Evolutionary conservation across 192 early-diverging fungal species (phyloP).

Genomic region (Coemansia sp.): DNA sequence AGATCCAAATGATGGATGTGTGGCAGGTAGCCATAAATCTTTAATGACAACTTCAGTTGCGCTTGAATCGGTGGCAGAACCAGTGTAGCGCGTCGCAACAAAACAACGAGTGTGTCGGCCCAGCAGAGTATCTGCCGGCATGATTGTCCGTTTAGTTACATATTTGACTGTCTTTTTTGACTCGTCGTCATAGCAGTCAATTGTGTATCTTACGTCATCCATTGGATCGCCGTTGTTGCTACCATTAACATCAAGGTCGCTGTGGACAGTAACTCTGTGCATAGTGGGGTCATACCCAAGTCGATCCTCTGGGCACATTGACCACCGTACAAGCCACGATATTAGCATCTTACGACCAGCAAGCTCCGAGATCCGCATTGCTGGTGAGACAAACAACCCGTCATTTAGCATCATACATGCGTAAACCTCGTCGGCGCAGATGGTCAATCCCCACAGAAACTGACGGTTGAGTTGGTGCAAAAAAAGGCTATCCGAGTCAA

Average conservation of each 20-base stretch:
- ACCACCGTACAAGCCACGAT: background rate
- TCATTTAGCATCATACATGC: background rate
- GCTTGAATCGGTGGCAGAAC: too few species aligned
- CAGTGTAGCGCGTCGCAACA: background rate
- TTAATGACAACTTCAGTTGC: conserved; percentile 1
- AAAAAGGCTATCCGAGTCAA: too few species aligned
- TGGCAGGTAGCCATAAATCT: conserved; percentile 9
- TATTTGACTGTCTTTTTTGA: background rate
- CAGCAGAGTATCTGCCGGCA: background rate
- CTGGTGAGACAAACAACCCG: background rate
- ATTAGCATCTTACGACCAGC: background rate
- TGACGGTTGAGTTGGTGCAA: background rate
- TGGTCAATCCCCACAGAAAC: background rate
- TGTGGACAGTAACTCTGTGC: background rate
- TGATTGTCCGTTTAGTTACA: background rate
- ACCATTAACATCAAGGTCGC: background rate
- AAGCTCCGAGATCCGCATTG: background rate
- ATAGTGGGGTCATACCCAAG: background rate
- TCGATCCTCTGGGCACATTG: background rate
- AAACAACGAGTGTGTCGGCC: background rate
- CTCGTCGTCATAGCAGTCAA: background rate
- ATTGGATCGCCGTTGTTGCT: too few species aligned
- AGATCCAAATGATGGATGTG: background rate
- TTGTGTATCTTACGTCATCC: background rate
- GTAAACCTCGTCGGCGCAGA: background rate